Evolutionary conservation across 768 basidiomycete genomes (phyloP).

Genomic region (Gymnopilus dilepis): DNA sequence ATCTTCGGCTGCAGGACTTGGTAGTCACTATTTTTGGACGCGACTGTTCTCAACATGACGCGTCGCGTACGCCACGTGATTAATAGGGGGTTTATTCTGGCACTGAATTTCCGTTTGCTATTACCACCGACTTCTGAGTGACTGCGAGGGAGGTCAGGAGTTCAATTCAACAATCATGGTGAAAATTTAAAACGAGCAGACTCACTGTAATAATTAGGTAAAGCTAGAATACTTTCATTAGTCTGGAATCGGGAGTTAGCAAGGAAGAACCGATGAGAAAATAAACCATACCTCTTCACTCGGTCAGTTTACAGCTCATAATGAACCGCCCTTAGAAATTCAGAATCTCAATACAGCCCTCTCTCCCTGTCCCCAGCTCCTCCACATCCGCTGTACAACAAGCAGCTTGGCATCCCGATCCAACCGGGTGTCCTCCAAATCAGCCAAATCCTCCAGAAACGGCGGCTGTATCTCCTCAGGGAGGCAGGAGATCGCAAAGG

Average conservation of each 20-base stretch:
- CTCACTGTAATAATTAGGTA: too few species aligned
- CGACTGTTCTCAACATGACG: neutral
- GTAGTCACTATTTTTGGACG: neutral
- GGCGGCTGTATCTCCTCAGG: conserved; percentile 63
- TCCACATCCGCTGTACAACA: conserved; percentile 88
- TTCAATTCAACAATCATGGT: too few species aligned
- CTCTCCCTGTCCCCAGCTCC: conserved; percentile 71
- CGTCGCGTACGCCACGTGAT: neutral
- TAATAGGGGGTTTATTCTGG: neutral
- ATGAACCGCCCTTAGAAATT: neutral
- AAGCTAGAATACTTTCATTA: too few species aligned
- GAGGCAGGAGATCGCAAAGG: conserved; percentile 19
- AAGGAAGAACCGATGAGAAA: too few species aligned
- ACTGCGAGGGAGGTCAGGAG: too few species aligned
- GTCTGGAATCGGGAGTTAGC: too few species aligned
- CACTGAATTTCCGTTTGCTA: too few species aligned
- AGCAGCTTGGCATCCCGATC: conserved; percentile 73
- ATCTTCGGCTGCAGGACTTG: neutral
- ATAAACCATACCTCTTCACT: too few species aligned
- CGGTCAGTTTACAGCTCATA: too few species aligned
- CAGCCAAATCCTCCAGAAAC: conserved; percentile 84
- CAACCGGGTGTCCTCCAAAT: conserved; percentile 78
- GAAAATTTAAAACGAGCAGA: too few species aligned
- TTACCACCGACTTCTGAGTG: too few species aligned
- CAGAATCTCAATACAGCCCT: conserved; percentile 59